phyloP scores from a whole-genome alignment of 208 protist species.

The Trypanosoma avium region DNA sequence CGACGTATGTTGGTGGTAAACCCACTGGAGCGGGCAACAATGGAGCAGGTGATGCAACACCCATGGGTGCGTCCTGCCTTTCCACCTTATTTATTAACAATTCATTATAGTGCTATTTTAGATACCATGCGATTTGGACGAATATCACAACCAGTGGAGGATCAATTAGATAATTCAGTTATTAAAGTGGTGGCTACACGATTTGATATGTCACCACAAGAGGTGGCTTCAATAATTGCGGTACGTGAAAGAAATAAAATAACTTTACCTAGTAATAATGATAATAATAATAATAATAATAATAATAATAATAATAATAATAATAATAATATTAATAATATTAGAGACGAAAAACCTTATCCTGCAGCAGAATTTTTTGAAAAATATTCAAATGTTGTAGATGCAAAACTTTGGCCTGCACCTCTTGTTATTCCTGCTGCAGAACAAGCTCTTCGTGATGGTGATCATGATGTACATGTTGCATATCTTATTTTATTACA shows the following conservation, averaged over 20 bases:
- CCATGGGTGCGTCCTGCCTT: conserved; percentile 69
- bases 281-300: no score
- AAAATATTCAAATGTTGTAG: conserved; percentile 69
- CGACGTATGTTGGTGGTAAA: conserved; percentile 72
- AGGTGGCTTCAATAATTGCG: conserved; percentile 51
- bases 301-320: no score
- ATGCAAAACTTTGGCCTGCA: conserved; percentile 79
- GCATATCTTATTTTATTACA: conserved; percentile 75
- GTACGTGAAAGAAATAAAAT: conserved; percentile 52
- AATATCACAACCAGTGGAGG: conserved; percentile 30
- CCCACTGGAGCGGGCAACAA: conserved; percentile 82
- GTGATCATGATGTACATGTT: conserved; percentile 70
- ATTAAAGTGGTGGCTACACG: conserved; percentile 52
- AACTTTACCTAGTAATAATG: no score
- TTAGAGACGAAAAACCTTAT: conserved; percentile 36
- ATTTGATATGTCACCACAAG: conserved; percentile 48
- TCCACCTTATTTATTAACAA: conserved; percentile 59
- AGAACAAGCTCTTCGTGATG: conserved; percentile 67
- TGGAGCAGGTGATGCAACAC: conserved; percentile 89
- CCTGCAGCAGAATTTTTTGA: conserved; percentile 68
- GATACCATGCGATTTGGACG: conserved; percentile 60
- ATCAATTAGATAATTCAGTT: conserved; percentile 60
- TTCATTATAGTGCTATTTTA: conserved; percentile 70
- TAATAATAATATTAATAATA: no score
- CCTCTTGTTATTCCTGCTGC: conserved; percentile 70